These are phyloP conservation scores for Beauveria australis DNA, from an alignment of 2,329 filamentous ascomycete genomes.

Conservation along the genomic window DNA sequence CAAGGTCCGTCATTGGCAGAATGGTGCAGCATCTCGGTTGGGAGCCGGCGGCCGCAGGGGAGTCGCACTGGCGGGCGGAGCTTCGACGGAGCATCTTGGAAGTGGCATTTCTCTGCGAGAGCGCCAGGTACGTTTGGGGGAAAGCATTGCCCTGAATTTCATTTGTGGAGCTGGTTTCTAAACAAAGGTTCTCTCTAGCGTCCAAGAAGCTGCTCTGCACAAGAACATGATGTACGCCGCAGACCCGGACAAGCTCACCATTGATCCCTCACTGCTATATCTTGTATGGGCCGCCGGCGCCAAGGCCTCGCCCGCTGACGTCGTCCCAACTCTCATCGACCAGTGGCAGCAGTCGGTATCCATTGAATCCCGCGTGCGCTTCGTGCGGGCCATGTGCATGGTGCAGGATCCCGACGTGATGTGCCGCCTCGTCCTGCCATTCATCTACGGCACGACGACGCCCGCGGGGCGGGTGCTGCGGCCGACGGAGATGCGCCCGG, in stretches of 20 bases:
- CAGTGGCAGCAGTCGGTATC: not conserved
- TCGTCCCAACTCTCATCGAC: not conserved
- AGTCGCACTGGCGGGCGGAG: slow-evolving; percentile 74
- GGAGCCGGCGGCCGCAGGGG: slow-evolving; percentile 63
- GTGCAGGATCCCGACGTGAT: slow-evolving; percentile 48
- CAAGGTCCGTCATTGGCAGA: slow-evolving; percentile 64
- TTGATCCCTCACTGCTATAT: not conserved
- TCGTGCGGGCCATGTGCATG: not conserved
- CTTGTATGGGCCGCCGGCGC: not conserved
- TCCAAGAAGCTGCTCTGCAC: not conserved
- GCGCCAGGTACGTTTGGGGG: slow-evolving; percentile 53
- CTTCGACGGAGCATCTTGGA: slow-evolving; percentile 74
- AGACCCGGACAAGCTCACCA: not conserved
- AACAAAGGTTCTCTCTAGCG: not conserved
- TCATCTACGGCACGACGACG: slow-evolving; percentile 60
- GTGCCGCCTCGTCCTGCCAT: slow-evolving; percentile 57
- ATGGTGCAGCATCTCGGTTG: slow-evolving; percentile 85
- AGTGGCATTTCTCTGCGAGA: slow-evolving; percentile 66
- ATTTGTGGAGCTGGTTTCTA: not conserved
- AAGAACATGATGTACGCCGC: not conserved
- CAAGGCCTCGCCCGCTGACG: not conserved
- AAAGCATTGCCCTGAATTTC: too few species aligned
- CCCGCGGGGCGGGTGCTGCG: slow-evolving; percentile 57
- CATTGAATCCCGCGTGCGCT: not conserved
- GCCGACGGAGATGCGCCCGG: slow-evolving; percentile 77